Conservation (phyloP, 352 stramenopile genomes). For the Globisporangium orthogonon region DNA sequence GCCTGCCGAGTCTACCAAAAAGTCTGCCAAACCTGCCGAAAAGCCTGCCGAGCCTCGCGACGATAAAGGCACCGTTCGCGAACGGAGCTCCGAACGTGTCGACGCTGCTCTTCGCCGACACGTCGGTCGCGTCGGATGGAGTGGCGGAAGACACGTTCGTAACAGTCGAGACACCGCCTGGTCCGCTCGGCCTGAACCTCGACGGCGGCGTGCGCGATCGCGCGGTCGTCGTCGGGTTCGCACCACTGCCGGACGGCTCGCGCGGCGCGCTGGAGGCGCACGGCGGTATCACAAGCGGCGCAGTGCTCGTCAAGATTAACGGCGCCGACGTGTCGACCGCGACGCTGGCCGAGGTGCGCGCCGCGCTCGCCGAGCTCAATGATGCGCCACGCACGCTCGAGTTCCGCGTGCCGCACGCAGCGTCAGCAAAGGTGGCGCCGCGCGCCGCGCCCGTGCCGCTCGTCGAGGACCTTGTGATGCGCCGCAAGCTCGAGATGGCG, state of each 20-base stretch:
- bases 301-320: slow-evolving; percentile 58
- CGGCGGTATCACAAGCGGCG: slow-evolving; percentile 31
- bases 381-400: slow-evolving; percentile 26
- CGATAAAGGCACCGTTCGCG: slow-evolving; percentile 7
- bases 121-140: background rate
- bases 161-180: slow-evolving; percentile 34
- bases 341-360: slow-evolving; percentile 35
- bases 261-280: slow-evolving; percentile 34
- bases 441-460: slow-evolving; percentile 22
- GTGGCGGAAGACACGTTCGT: slow-evolving; percentile 24
- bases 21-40: slow-evolving; percentile 6
- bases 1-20: slow-evolving; percentile 5
- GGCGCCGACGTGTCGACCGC: slow-evolving; percentile 42
- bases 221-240: slow-evolving; percentile 59
- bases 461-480: slow-evolving; percentile 40
- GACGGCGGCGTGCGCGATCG: slow-evolving; percentile 25
- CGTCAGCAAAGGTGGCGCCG: slow-evolving; percentile 8
- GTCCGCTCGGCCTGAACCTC: slow-evolving; percentile 51
- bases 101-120: slow-evolving; percentile 14
- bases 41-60: slow-evolving; percentile 2
- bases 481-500: slow-evolving; percentile 49
- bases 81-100: background rate
- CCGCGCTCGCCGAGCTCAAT: slow-evolving; percentile 27
- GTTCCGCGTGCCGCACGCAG: slow-evolving; percentile 31
- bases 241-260: slow-evolving; percentile 41